Evolutionary conservation across 2,329 filamentous ascomycete genomes (phyloP).

Genomic region (Diplodia seriata): DNA sequence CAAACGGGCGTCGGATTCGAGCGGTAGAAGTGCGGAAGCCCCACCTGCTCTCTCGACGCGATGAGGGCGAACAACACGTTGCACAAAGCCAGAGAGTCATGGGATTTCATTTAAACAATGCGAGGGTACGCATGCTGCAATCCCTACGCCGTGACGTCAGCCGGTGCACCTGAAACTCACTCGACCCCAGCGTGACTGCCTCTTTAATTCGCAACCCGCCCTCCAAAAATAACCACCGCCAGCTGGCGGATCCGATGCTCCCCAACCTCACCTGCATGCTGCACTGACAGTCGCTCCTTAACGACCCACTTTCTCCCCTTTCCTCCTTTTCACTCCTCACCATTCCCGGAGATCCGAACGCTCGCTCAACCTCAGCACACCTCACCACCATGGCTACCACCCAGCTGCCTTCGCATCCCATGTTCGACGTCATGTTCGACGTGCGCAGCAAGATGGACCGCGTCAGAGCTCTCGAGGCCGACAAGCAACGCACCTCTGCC

Average conservation of each 20-base stretch:
- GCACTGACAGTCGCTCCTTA: neutral
- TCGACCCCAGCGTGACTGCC: conserved; percentile 10
- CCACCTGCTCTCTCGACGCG: neutral
- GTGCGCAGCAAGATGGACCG: conserved; percentile 24
- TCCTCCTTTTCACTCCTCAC: neutral
- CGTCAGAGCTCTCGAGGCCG: conserved; percentile 23
- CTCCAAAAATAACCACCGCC: conserved; percentile 13
- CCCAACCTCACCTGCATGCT: neutral
- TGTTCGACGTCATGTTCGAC: conserved; percentile 24
- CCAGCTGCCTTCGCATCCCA: conserved; percentile 6
- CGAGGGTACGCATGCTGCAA: neutral
- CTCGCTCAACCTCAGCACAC: neutral
- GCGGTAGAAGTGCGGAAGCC: neutral
- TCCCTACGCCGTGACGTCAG: conserved; percentile 11
- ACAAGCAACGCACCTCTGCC: conserved; percentile 5
- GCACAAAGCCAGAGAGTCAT: neutral
- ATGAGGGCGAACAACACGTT: conserved; percentile 1
- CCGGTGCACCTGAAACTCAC: neutral
- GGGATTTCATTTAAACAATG: neutral
- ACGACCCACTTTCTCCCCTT: neutral
- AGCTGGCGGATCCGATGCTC: neutral
- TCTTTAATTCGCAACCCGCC: conserved; percentile 12
- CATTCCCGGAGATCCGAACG: neutral
- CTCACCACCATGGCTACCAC: neutral
- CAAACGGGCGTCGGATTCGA: conserved; percentile 1